Base-by-base conservation (phyloP, 1,284 basidiomycete species). In the Takashimella koratensis region DNA sequence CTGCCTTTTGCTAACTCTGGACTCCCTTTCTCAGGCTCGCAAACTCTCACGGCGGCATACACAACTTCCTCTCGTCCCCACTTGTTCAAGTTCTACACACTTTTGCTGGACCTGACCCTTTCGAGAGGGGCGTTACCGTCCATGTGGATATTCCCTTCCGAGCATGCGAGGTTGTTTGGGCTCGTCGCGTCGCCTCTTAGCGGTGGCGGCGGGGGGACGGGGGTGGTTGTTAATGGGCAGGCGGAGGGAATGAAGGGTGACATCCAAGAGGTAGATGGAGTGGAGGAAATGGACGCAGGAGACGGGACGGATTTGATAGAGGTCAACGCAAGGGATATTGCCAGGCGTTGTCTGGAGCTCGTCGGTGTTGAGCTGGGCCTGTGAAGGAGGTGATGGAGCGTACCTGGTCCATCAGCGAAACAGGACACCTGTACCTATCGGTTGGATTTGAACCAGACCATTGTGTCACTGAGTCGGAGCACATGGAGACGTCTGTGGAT, bases 41-140 rank as follows among this genome's bases (percentile, higher is more conserved):
- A 52, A 80, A 83, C 66, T 53, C 75, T n/a, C 75, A 0, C 66
- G 79, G 12, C 65, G 77, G 16, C 81, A 81, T 1, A 77, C 80
- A 22, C 83, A 58, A 82, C 86, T 0, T 92, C 90, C 1, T 72
- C 83, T 0, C 80, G 84, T 21, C 88, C 86, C 0, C 90, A 92
- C 67, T 77, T 96, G 10, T 92, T 94, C 80, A 84, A 87, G 64
- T 84, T 94, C 58, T 93, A 93, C 66, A 78, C 83, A 0, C 76
- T 87, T 2, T 73, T 96, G 5, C 86, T 86, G 61, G 85, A 90
- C 62, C 85, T 95, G 45, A 84, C 83, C 2, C 83, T 87, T 5
- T 81, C 85, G 53, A 82, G 84, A 0, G 78, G 83, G 24, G 82
- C 81, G 59, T 79, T 83, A 10, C 86, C 88, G 0, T 78, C 80